These are phyloP conservation scores for Hansfordia pulvinata DNA, from an alignment of 2,329 filamentous ascomycete species.

Conservation along the genomic window DNA sequence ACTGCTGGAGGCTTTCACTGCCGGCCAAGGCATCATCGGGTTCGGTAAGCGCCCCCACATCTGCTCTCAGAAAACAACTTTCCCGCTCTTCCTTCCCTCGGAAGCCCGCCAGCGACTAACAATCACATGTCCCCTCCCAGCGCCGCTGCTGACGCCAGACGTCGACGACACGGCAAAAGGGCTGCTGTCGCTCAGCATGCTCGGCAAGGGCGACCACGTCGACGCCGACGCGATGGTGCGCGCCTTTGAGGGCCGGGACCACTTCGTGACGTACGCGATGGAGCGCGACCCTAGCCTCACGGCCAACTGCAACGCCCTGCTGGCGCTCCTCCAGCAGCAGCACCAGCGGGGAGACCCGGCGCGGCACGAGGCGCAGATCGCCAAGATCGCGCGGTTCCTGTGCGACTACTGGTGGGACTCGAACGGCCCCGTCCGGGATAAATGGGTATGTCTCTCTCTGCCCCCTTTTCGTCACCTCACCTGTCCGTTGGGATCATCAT, in stretches of 20 bases:
- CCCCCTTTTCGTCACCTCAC: not conserved
- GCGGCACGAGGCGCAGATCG: conserved; percentile 10
- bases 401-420: conserved; percentile 11
- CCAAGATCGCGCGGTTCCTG: conserved; percentile 13
- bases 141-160: conserved; percentile 7
- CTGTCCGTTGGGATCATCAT: not conserved
- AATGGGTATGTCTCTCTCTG: conserved; percentile 10
- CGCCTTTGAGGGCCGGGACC: conserved; percentile 12
- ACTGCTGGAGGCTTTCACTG: conserved; percentile 6
- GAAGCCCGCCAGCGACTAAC: conserved; percentile 1
- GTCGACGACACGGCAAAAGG: conserved; percentile 15
- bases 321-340: conserved; percentile 14
- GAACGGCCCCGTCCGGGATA: conserved; percentile 10
- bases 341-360: too few species aligned
- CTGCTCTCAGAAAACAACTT: conserved; percentile 3
- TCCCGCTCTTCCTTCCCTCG: conserved; percentile 6
- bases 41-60: conserved; percentile 10
- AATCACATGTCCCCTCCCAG: not conserved
- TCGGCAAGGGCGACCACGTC: conserved; percentile 3
- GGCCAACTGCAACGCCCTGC: conserved; percentile 19
- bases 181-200: conserved; percentile 5
- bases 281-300: conserved; percentile 18
- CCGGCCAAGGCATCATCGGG: conserved; percentile 9
- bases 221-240: conserved; percentile 10
- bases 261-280: conserved; percentile 16